These are phyloP conservation scores for Blumeria graminis DNA, from an alignment of 2,329 filamentous ascomycete species.

Conservation along the genomic window DNA sequence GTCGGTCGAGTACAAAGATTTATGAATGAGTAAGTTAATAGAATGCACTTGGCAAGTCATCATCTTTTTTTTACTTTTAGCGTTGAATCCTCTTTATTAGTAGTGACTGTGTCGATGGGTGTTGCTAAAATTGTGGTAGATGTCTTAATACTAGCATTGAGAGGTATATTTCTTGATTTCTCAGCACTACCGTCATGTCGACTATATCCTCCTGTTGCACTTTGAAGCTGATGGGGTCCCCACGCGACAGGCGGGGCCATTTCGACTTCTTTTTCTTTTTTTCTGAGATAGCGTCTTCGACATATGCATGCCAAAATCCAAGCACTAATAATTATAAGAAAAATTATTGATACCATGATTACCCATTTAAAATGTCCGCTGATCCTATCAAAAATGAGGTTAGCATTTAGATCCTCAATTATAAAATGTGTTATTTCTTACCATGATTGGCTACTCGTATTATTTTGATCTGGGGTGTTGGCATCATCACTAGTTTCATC, in stretches of 20 bases:
- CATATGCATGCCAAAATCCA: slow-evolving; percentile 45
- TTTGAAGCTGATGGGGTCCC: slow-evolving; percentile 17
- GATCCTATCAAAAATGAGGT: slow-evolving; percentile 26
- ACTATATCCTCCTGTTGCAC: slow-evolving; percentile 8
- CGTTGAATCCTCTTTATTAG: neutral
- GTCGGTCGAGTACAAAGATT: too few relatives aligned
- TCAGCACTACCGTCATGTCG: slow-evolving; percentile 7
- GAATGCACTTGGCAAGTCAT: too few relatives aligned
- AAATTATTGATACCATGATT: slow-evolving; percentile 53
- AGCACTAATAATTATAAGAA: slow-evolving; percentile 40
- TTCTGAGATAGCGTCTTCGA: slow-evolving; percentile 49
- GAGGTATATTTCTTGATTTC: neutral
- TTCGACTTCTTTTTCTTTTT: slow-evolving; percentile 29
- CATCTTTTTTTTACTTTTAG: too few relatives aligned
- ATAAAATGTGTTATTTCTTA: neutral
- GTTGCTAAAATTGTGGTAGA: neutral
- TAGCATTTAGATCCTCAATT: neutral
- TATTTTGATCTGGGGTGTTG: slow-evolving; percentile 5
- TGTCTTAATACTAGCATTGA: neutral
- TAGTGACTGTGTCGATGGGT: neutral
- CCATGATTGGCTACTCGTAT: neutral
- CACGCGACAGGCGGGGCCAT: slow-evolving; percentile 16
- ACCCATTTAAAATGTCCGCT: slow-evolving; percentile 56
- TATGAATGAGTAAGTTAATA: too few relatives aligned
- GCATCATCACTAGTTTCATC: neutral